Percentiles rank a stretch among this genome's conserved stretches.
phyloP scores from a whole-genome alignment of 208 protist species.

The Trypanosoma lewisi region DNA sequence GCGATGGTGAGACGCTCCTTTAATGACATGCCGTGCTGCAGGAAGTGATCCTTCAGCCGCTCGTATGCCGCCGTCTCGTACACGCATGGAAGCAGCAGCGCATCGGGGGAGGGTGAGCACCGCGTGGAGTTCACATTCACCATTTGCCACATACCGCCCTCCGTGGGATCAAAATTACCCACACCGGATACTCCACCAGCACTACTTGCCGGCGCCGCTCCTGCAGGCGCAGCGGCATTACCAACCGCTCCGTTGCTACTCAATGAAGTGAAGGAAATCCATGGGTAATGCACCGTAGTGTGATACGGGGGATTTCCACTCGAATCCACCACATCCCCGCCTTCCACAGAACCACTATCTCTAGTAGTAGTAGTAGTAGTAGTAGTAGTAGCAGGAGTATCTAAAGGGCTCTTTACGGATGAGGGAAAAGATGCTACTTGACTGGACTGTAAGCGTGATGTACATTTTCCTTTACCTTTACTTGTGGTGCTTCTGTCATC shows the following conservation, averaged over 20 bases:
- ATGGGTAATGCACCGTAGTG: constrained; percentile 32
- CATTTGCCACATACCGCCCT: constrained; percentile 72
- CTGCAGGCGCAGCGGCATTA: neutral
- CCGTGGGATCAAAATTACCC: constrained; percentile 61
- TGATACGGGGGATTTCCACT: constrained; percentile 19
- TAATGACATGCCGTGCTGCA: constrained; percentile 46
- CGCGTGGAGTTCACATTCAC: constrained; percentile 58
- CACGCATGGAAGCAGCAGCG: constrained; percentile 67
- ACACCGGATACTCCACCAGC: neutral
- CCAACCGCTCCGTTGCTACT: neutral
- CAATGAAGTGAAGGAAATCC: constrained; percentile 4
- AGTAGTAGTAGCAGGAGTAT: neutral
- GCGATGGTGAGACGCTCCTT: constrained; percentile 36
- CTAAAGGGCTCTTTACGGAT: neutral
- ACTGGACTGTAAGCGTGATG: no score
- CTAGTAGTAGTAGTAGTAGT: neutral
- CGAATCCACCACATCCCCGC: neutral
- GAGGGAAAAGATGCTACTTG: no score
- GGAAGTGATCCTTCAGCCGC: constrained; percentile 59
- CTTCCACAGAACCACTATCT: neutral
- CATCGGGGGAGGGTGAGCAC: constrained; percentile 58
- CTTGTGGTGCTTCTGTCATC: neutral
- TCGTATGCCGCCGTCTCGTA: constrained; percentile 51
- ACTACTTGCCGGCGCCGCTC: neutral
- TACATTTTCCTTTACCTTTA: neutral